Percentiles rank a stretch among this genome's conserved stretches.
phyloP scores from a whole-genome alignment of 495 filamentous ascomycete species.

The Monascus purpureus region DNA sequence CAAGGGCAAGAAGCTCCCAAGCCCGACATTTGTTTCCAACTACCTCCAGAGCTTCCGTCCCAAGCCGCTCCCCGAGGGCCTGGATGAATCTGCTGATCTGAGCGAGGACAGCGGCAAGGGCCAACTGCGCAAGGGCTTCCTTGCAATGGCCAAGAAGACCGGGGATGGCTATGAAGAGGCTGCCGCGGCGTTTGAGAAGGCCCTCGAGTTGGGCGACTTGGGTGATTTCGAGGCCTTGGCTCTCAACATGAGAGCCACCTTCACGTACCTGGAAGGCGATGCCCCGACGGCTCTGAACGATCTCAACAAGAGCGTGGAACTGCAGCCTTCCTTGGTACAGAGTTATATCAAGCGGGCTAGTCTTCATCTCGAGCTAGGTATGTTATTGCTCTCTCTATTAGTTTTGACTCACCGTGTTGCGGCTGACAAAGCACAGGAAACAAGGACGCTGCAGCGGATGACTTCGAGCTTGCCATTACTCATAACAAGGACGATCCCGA shows the following conservation, averaged over 20 bases:
- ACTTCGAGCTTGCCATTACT: constrained; percentile 73
- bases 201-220: constrained; percentile 63
- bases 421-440: constrained; percentile 42
- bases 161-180: constrained; percentile 83
- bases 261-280: constrained; percentile 82
- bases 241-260: constrained; percentile 92
- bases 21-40: constrained; percentile 91
- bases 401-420: background rate
- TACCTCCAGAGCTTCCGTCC: constrained; percentile 95
- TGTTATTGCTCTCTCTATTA: constrained; percentile 10
- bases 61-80: constrained; percentile 60
- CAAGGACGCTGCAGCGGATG: constrained; percentile 70
- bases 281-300: constrained; percentile 69
- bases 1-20: constrained; percentile 76
- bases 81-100: constrained; percentile 67
- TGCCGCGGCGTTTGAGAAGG: constrained; percentile 69
- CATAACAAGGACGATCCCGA: constrained; percentile 87
- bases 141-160: constrained; percentile 71
- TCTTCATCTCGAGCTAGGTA: constrained; percentile 93
- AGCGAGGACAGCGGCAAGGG: constrained; percentile 69
- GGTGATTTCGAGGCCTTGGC: constrained; percentile 76
- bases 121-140: constrained; percentile 67
- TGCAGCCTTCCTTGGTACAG: constrained; percentile 77
- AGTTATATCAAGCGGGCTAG: constrained; percentile 98
- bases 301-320: constrained; percentile 79